Base-by-base conservation (phyloP, 139 green algal species). In the Chlamydomonas applanata region DNA sequence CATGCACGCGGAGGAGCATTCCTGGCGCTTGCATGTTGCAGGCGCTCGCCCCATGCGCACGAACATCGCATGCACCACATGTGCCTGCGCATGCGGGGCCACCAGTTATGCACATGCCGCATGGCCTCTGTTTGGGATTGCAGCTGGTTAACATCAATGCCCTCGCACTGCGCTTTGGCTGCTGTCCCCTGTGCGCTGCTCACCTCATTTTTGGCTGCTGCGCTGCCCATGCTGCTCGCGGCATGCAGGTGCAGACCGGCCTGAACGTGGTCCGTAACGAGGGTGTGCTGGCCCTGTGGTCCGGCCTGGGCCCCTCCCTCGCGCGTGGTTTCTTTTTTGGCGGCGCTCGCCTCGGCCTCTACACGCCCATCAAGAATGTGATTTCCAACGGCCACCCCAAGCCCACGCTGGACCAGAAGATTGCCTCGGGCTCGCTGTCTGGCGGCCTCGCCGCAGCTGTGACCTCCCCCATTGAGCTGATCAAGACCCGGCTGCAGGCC, bases 391-490 rank as follows among this genome's bases (percentile, higher is more conserved):
- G 40, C 40, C 7, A 49, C 40, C 40, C 40, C 40, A 49, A 49
- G 40, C 40, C 40, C 40, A 49, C 40, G 7, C 40, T 49, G 40
- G 40, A 49, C 40, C 40, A 49, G 40, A 49, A 49, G 40, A 49
- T 49, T 49, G 40, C 40, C 7, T 49, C 40, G 40, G 91, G 91
- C 35, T 89, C 82, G 78, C 59, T 90, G 13, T 87, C 69, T 45
- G 93, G 93, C 49, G 89, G 82, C 36, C 49, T 95, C 24, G 92
- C 91, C 0, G 90, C 91, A 24, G 85, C 78, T 2, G 74, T 92
- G 11, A 90, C 86, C 0, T 95, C 91, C 45, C 92, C 92, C 44
- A 94, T 92, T 29, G 92, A 97, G 79, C 85, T 97, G 0, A 80
- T 95, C 2, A 95, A 95, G 65, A 76, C 70, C 4, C 62, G 71